Evolutionary conservation across 495 filamentous ascomycete species (phyloP).

Genomic region (Xylaria acuta): DNA sequence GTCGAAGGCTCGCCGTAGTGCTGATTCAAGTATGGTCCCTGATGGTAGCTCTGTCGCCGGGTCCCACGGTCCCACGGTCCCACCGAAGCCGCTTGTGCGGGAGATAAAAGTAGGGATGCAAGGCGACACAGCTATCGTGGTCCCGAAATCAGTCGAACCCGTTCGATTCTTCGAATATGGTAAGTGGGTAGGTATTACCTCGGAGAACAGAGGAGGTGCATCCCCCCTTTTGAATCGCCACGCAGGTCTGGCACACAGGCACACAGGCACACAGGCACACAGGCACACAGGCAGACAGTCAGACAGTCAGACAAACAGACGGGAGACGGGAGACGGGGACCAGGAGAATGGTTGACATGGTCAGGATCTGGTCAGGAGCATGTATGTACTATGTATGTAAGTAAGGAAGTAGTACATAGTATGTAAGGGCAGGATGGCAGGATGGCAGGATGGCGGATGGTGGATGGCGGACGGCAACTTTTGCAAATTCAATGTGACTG

Average conservation of each 20-base stretch:
- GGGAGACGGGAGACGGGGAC: conserved; percentile 7
- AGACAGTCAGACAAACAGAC: conserved; percentile 7
- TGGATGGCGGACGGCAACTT: no score
- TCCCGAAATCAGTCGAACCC: not conserved
- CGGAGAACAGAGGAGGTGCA: not conserved
- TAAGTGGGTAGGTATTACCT: not conserved
- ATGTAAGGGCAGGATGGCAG: not conserved
- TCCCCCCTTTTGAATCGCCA: conserved; percentile 7
- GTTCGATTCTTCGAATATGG: not conserved
- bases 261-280: not conserved
- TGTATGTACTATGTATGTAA: not conserved
- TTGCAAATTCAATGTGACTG: conserved; percentile 2
- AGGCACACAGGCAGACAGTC: conserved; percentile 1
- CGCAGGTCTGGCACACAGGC: not conserved
- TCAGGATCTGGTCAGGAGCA: not conserved
- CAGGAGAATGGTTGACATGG: conserved; percentile 7
- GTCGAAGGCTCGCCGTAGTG: no score
- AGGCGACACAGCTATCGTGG: not conserved
- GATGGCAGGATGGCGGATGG: conserved; percentile 1
- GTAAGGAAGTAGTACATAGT: not conserved
- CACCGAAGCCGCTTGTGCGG: no score
- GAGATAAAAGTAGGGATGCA: not conserved
- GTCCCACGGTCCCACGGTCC: no score
- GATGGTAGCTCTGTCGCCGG: no score
- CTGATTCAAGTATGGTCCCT: no score